phyloP scores from a whole-genome alignment of 345 rosid species.

The Corchorus capsularis region DNA sequence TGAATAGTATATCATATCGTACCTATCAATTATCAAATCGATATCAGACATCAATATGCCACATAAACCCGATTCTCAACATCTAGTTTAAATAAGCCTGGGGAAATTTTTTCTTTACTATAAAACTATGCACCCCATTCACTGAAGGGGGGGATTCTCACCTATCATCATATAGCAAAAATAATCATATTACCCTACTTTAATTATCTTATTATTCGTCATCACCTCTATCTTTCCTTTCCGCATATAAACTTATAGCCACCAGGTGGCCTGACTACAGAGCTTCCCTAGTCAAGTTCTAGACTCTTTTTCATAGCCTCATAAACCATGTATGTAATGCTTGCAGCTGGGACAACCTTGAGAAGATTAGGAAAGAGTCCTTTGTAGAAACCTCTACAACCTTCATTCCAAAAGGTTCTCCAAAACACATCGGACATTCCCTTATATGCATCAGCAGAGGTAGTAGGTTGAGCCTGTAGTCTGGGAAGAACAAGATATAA shows the following conservation, averaged over 20 bases:
- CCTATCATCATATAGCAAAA: slow-evolving; percentile 33
- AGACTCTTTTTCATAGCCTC: slow-evolving; percentile 91
- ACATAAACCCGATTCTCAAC: slow-evolving; percentile 27
- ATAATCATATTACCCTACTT: slow-evolving; percentile 34
- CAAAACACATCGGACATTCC: slow-evolving; percentile 85
- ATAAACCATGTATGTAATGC: slow-evolving; percentile 59
- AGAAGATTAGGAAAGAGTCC: slow-evolving; percentile 93
- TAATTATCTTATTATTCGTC: slow-evolving; percentile 23
- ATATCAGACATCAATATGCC: neutral
- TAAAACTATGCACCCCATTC: slow-evolving; percentile 38
- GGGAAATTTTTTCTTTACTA: slow-evolving; percentile 27
- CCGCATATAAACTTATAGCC: slow-evolving; percentile 15
- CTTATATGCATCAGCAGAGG: slow-evolving; percentile 48
- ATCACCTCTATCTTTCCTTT: slow-evolving; percentile 21
- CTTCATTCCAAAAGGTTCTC: slow-evolving; percentile 77
- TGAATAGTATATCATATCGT: neutral
- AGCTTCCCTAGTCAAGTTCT: slow-evolving; percentile 45
- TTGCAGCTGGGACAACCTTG: slow-evolving; percentile 62
- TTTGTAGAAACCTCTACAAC: slow-evolving; percentile 84
- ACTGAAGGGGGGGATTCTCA: slow-evolving; percentile 31
- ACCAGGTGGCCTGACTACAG: neutral
- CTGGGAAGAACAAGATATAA: slow-evolving; percentile 37
- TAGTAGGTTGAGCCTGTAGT: slow-evolving; percentile 83
- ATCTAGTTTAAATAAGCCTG: slow-evolving; percentile 30
- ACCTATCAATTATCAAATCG: neutral